Evolutionary conservation across 2,329 filamentous ascomycete genomes (phyloP).

Genomic region (Hypoxylon sp.): DNA sequence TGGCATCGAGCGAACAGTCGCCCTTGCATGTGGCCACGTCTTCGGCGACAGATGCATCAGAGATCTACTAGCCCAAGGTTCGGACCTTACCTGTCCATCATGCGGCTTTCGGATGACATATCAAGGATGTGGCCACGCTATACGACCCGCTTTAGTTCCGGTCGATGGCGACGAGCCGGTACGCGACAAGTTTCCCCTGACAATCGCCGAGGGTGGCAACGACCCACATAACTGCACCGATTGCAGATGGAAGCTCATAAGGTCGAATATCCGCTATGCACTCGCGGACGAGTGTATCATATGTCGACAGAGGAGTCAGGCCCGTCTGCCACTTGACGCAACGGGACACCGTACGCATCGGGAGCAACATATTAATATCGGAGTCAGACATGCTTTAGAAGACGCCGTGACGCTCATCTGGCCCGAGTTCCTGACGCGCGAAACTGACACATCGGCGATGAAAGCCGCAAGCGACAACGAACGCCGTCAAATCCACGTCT

Average conservation of each 20-base stretch:
- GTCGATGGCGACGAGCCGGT: conserved; percentile 34
- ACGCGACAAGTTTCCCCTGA: conserved; percentile 47
- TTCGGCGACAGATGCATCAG: conserved; percentile 49
- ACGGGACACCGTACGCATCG: conserved; percentile 45
- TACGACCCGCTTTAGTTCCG: conserved; percentile 43
- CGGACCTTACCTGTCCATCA: conserved; percentile 42
- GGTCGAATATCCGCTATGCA: conserved; percentile 34
- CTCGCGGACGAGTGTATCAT: conserved; percentile 44
- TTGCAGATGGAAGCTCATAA: conserved; percentile 47
- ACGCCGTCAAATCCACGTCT: conserved; percentile 39
- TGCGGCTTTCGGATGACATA: conserved; percentile 49
- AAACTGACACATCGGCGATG: conserved; percentile 35
- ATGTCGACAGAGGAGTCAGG: conserved; percentile 33
- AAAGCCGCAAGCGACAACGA: conserved; percentile 41
- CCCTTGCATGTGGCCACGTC: conserved; percentile 49
- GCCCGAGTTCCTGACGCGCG: conserved; percentile 47
- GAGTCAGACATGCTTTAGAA: conserved; percentile 32
- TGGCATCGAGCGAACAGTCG: conserved; percentile 45
- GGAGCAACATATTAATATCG: conserved; percentile 36
- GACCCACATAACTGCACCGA: conserved; percentile 45
- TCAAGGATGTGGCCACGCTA: conserved; percentile 43
- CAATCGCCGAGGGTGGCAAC: conserved; percentile 46
- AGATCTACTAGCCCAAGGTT: conserved; percentile 10
- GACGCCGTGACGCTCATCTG: conserved; percentile 43
- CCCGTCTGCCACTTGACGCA: conserved; percentile 25